A percentile compares a stretch with the other conserved stretches of the same genome.
Evolutionary conservation across 179 eudicot genomes (phyloP).

Genomic region (Heliamphora pulchella): DNA sequence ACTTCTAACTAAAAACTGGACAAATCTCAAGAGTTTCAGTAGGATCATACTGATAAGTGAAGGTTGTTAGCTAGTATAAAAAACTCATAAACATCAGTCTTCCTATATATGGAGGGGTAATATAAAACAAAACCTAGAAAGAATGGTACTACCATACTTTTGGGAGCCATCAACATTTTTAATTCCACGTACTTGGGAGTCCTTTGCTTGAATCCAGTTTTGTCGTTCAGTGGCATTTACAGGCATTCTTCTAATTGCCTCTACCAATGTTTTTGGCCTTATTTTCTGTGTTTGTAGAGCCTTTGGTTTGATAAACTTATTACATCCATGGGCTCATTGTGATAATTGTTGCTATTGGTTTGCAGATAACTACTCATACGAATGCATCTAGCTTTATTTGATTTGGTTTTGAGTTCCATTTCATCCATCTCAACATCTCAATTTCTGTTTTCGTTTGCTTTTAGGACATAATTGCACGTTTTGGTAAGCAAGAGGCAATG

Average conservation of each 20-base stretch:
- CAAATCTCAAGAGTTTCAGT: neutral
- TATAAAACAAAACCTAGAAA: no score
- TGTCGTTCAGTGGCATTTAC: neutral
- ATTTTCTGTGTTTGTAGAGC: neutral
- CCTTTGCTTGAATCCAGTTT: neutral
- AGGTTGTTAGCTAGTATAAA: neutral
- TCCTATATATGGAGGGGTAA: no score
- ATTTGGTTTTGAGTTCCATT: neutral
- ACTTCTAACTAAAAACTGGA: no score
- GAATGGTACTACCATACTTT: no score
- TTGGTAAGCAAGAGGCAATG: constrained; percentile 78
- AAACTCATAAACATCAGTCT: no score
- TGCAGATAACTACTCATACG: neutral
- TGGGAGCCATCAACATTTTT: neutral
- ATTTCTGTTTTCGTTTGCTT: neutral
- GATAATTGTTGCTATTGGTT: neutral
- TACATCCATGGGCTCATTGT: no score
- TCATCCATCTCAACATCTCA: neutral
- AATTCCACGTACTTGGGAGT: neutral
- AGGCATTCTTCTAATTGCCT: constrained; percentile 9
- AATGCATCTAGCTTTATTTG: neutral
- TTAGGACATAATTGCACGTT: constrained; percentile 94
- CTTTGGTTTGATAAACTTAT: constrained; percentile 1
- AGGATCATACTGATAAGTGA: neutral
- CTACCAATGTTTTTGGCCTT: neutral